Percentiles rank a stretch among this genome's conserved stretches.
Evolutionary conservation across 2,329 filamentous ascomycete genomes (phyloP).

Genomic region (Achaetomium macrosporum): DNA sequence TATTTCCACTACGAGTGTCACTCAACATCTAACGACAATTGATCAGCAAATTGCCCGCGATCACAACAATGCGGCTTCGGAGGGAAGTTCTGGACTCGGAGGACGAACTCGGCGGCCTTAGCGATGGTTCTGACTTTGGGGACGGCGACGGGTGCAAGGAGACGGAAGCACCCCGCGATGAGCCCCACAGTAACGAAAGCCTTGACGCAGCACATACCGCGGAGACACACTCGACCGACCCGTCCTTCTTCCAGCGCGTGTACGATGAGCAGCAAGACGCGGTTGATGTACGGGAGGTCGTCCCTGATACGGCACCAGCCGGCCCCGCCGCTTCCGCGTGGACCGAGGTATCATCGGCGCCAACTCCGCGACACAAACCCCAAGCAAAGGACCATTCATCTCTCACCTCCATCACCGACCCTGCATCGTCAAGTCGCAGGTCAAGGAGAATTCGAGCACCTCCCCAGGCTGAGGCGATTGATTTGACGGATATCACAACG

Average conservation of each 20-base stretch:
- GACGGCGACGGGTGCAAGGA: not conserved
- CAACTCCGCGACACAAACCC: slow-evolving; percentile 7
- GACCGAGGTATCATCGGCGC: slow-evolving; percentile 7
- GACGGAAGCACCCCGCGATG: not conserved
- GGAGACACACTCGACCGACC: slow-evolving; percentile 40
- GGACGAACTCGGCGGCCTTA: slow-evolving; percentile 27
- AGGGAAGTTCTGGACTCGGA: slow-evolving; percentile 31
- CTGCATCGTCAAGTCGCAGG: slow-evolving; percentile 15
- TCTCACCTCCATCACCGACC: slow-evolving; percentile 28
- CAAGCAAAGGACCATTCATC: slow-evolving; percentile 3
- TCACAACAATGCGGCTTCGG: slow-evolving; percentile 22
- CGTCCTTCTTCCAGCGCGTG: slow-evolving; percentile 41
- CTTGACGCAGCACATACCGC: slow-evolving; percentile 5
- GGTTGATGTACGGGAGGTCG: slow-evolving; percentile 3
- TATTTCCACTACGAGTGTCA: too few species aligned
- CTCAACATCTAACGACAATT: not conserved
- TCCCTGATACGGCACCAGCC: slow-evolving; percentile 2
- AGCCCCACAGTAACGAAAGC: not conserved
- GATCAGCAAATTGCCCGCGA: not conserved
- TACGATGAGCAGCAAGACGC: slow-evolving; percentile 42
- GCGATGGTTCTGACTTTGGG: slow-evolving; percentile 4
- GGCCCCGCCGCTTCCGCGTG: not conserved
- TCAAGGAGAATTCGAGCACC: slow-evolving; percentile 12
- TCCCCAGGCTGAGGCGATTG: slow-evolving; percentile 16
- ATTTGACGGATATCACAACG: slow-evolving; percentile 32